Evolutionary conservation across 1,284 basidiomycete genomes (phyloP).

Genomic region (Xerocomus minutiporus): DNA sequence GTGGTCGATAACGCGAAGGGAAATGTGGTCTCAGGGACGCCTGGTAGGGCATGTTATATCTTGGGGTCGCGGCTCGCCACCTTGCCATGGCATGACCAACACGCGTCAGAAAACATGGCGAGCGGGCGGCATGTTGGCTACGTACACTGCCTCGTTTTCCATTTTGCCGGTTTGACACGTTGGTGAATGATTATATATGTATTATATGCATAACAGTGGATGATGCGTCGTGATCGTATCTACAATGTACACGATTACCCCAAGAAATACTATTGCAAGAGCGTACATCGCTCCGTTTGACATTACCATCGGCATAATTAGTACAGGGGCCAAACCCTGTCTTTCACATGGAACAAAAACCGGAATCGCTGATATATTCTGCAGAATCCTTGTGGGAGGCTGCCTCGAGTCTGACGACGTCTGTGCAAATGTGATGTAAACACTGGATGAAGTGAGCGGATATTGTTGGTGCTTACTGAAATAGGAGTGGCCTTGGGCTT

Average conservation of each 20-base stretch:
- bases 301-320: background rate
- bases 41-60: constrained; percentile 27
- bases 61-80: constrained; percentile 24
- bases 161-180: constrained; percentile 24
- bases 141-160: constrained; percentile 12
- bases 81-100: constrained; percentile 33
- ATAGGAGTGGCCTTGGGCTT: constrained; percentile 73
- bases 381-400: constrained; percentile 44
- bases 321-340: background rate
- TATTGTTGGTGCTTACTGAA: constrained; percentile 53
- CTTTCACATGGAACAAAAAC: constrained; percentile 51
- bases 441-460: constrained; percentile 14
- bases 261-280: constrained; percentile 11
- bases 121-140: background rate
- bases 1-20: constrained; percentile 12
- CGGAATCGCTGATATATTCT: constrained; percentile 54
- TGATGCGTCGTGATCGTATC: constrained; percentile 10
- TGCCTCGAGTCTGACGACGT: constrained; percentile 53
- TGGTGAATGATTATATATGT: constrained; percentile 18
- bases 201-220: constrained; percentile 11
- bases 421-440: constrained; percentile 30
- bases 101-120: constrained; percentile 24
- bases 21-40: constrained; percentile 19
- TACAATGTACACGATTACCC: constrained; percentile 3
- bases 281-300: constrained; percentile 1